A percentile compares a stretch with the other conserved stretches of the same genome.
These are phyloP conservation scores for Raphanus sativus DNA, from an alignment of 345 rosid genomes.

Conservation along the genomic window DNA sequence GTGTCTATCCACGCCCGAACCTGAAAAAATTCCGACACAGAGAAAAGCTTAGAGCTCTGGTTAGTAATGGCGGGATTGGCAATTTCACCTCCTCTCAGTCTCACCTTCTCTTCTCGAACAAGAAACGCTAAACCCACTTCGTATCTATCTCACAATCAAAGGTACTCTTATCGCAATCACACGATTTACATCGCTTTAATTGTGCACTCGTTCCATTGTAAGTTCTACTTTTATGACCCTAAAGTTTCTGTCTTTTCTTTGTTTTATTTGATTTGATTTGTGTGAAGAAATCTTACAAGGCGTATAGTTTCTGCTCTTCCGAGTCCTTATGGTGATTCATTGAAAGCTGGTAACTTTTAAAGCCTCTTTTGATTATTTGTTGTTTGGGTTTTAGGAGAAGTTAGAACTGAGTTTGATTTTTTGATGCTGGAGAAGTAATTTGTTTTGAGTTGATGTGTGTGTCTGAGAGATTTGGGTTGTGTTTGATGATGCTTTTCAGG, in stretches of 20 bases:
- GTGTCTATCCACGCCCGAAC: conserved; percentile 35
- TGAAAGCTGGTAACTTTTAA: conserved; percentile 35
- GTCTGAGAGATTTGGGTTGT: conserved; percentile 5
- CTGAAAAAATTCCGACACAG: neutral
- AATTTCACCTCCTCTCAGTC: conserved; percentile 43
- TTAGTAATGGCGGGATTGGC: conserved; percentile 50
- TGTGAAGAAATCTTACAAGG: conserved; percentile 41
- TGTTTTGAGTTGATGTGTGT: neutral
- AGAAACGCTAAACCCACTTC: conserved; percentile 31
- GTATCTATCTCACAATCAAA: conserved; percentile 34
- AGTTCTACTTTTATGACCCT: neutral
- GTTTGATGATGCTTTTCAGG: conserved; percentile 46
- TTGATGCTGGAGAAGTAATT: neutral
- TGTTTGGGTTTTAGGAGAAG: neutral
- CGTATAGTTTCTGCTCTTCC: conserved; percentile 45
- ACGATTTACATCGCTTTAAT: neutral
- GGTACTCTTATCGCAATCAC: conserved; percentile 33
- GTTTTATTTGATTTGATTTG: neutral
- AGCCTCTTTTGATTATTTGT: neutral
- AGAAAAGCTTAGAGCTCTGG: conserved; percentile 26
- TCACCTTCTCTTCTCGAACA: conserved; percentile 36
- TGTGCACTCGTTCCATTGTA: neutral
- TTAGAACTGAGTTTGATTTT: conserved; percentile 5
- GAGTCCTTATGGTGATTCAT: conserved; percentile 43
- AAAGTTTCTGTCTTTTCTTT: neutral